Evolutionary conservation across 345 rosid species (phyloP), one percentile per base, ranked within the genome.

Genomic region (Melaleuca quinquenervia): DNA sequence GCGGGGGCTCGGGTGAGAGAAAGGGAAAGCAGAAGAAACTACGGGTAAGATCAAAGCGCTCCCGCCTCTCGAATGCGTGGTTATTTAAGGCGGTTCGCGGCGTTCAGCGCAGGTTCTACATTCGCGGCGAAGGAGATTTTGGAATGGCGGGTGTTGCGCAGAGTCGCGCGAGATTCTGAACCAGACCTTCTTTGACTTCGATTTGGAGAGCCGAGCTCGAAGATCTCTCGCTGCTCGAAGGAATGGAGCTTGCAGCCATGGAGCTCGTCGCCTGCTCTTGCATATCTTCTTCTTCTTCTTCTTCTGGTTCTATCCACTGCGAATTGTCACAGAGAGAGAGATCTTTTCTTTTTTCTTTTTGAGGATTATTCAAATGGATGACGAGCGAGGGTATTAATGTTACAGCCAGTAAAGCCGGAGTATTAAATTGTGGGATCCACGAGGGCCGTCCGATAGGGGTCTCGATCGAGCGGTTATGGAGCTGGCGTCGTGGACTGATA

Each of bases 161-260:
- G n/a, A 74, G 85, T 60, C 6, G 53, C 53, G 53, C 4, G 5
- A 12, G 70, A 14, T 62, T 62, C 44, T 8, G 36, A 44, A 8
- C 29, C 48, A 29, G 62, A 96, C 99, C 99, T 89, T 95, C 99
- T 93, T 94, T 98, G 90, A 92, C 90, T 90, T 94, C 98, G 78
- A 90, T 92, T 83, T 93, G 99, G 13, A 91, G 93, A 58, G 96
- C 96, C 21, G 99, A 95, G 91, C 99, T 95, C n/a, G 99, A 95
- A 51, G 99, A 98, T 88, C 98, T 93, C 89, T 98, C 99, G 52
- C 99, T 96, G 89, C 99, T 96, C 27, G 98, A 96, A 10, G 95
- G 97, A 53, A 98, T 55, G 84, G 99, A 97, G 89, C 93, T 96
- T 5, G 96, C 98, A 6, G 98, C 95, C 21, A 95, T 55, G 50